Base-by-base conservation (phyloP, 2,329 filamentous ascomycete genomes). In the Aspergillus sp. region DNA sequence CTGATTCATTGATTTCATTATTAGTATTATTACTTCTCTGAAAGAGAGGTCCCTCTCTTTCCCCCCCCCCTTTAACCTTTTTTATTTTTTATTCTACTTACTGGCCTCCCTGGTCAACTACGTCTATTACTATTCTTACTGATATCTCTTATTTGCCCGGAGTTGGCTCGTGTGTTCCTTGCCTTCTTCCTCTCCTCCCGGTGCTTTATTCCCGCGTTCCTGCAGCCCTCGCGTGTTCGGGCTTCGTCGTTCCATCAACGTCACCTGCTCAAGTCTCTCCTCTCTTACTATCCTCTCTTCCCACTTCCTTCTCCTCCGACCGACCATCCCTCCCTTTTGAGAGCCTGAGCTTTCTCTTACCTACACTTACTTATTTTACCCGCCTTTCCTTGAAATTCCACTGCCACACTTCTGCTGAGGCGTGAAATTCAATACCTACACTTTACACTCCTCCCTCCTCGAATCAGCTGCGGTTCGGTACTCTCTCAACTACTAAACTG, bases 191-290 rank as follows among this genome's bases (percentile, higher is more conserved):
- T 60, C 60, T 63, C 54, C 64, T 68, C 57, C 64, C 58, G 61
- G 64, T 64, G 63, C 63, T 69, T 65, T 64, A 67, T 65, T 67
- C 63, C 68, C 66, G 65, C 63, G 67, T 70, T 70, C 68, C 69
- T 71, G 67, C 69, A 68, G 67, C 64, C 63, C 66, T 69, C 67
- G 66, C 70, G 67, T 70, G 64, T 70, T 69, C 65, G 66, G 67
- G 67, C 65, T 70, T 68, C 66, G 64, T 70, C 69, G 69, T 67
- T 70, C 67, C 67, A 72, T 70, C 69, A 72, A 72, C 70, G 69
- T 70, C 70, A 72, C 65, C 66, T 70, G 64, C 69, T 67, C 67
- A 59, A 62, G 32, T 36, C 32, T 57, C 58, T 60, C 60, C 61
- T 59, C 63, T 65, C 65, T 65, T 59, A 30, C 32, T 57, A 57